phyloP scores from a whole-genome alignment of 1,284 basidiomycete species.

The Tilletia horrida region DNA sequence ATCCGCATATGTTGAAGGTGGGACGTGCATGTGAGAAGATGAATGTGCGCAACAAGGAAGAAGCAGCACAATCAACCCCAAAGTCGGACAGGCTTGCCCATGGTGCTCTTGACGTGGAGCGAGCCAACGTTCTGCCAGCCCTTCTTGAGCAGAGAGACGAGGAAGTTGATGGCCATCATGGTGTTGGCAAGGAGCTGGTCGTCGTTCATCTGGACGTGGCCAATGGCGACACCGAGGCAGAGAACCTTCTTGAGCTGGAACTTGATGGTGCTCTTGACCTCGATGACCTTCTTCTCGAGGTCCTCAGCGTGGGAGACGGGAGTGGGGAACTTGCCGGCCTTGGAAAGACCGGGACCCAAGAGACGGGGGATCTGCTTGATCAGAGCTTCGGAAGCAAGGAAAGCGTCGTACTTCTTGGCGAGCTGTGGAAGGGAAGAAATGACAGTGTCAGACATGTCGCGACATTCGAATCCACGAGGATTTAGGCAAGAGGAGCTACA shows the following conservation, averaged over 20 bases:
- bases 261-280: slow-evolving; percentile 92
- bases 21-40: neutral
- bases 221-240: slow-evolving; percentile 97
- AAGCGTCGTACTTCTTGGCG: slow-evolving; percentile 99
- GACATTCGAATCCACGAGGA: no score
- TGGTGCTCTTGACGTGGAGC: slow-evolving; percentile 96
- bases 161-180: slow-evolving; percentile 99
- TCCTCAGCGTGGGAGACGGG: slow-evolving; percentile 86
- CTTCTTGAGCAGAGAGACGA: slow-evolving; percentile 99
- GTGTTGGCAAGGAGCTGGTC: slow-evolving; percentile 95
- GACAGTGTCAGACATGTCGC: neutral
- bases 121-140: slow-evolving; percentile 99
- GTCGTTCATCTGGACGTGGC: slow-evolving; percentile 94
- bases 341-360: slow-evolving; percentile 97
- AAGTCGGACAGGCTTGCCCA: slow-evolving; percentile 95
- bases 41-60: no score
- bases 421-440: slow-evolving; percentile 58
- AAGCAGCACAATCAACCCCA: slow-evolving; percentile 49
- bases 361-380: slow-evolving; percentile 99
- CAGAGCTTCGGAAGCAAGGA: slow-evolving; percentile 93
- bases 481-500: neutral
- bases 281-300: slow-evolving; percentile 82
- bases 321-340: slow-evolving; percentile 99
- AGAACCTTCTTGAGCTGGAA: slow-evolving; percentile 83
- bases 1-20: neutral